These are phyloP conservation scores for Didymosphaeria variabile DNA, from an alignment of 2,329 filamentous ascomycete species.

Conservation along the genomic window DNA sequence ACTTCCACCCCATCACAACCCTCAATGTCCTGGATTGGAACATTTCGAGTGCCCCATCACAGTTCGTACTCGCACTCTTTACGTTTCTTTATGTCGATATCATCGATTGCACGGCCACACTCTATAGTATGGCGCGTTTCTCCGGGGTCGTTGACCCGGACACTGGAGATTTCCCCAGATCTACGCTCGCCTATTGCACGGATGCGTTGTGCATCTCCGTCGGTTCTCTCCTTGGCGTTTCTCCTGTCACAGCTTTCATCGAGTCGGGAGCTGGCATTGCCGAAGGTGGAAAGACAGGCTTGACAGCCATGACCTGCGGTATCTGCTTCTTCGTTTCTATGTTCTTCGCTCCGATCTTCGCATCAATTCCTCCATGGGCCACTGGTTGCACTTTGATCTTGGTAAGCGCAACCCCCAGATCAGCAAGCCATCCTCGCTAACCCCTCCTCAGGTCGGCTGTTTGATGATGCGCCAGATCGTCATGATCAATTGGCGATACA, in stretches of 20 bases:
- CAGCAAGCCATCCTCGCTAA: constrained; percentile 21
- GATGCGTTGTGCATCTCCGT: constrained; percentile 84
- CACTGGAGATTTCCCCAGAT: constrained; percentile 87
- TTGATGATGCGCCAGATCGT: constrained; percentile 78
- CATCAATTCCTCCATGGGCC: constrained; percentile 88
- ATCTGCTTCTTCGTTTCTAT: constrained; percentile 87
- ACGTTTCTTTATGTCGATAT: constrained; percentile 95
- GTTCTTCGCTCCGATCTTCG: constrained; percentile 91
- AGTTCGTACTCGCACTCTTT: constrained; percentile 84
- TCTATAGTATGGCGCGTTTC: constrained; percentile 90
- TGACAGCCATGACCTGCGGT: constrained; percentile 81
- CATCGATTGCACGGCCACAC: constrained; percentile 83
- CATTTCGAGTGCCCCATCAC: constrained; percentile 70
- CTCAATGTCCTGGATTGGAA: constrained; percentile 79
- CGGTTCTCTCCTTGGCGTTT: constrained; percentile 78
- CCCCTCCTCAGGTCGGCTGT: constrained; percentile 61
- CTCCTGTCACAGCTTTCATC: constrained; percentile 86
- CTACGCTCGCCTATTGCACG: constrained; percentile 82
- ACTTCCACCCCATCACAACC: constrained; percentile 78
- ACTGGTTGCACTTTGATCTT: constrained; percentile 85
- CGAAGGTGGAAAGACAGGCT: constrained; percentile 83
- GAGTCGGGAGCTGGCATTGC: constrained; percentile 89
- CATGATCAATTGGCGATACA: constrained; percentile 89
- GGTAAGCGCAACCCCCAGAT: constrained; percentile 55
- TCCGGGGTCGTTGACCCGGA: constrained; percentile 80